Percentiles rank a stretch among this genome's conserved stretches.
Evolutionary conservation across 257 asterid species (phyloP).

Genomic region (Gentiana macrophylla): DNA sequence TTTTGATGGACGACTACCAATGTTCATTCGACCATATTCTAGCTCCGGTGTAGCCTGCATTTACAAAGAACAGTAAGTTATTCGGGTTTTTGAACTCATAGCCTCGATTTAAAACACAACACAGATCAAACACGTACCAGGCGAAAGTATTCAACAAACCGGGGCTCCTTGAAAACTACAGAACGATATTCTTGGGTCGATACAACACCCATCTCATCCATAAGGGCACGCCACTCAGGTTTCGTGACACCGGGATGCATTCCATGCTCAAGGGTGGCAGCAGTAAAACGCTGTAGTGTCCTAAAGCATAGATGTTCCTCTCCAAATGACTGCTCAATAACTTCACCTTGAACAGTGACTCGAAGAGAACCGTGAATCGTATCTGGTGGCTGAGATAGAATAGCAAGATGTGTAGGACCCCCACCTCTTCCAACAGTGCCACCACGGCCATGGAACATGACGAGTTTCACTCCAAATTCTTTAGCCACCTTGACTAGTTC

Average conservation of each 20-base stretch:
- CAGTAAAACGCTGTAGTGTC: conserved; percentile 83
- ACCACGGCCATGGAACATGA: conserved; percentile 91
- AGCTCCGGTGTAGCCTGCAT: conserved; percentile 77
- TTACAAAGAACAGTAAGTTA: background rate
- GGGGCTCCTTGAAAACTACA: conserved; percentile 79
- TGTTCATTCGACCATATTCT: conserved; percentile 90
- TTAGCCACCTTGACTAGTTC: conserved; percentile 84
- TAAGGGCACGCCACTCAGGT: conserved; percentile 87
- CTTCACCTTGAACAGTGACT: conserved; percentile 96
- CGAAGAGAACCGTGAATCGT: conserved; percentile 86
- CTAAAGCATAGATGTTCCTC: conserved; percentile 94
- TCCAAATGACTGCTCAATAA: conserved; percentile 83
- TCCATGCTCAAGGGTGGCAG: conserved; percentile 99
- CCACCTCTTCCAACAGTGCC: conserved; percentile 97
- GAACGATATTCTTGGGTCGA: conserved; percentile 84
- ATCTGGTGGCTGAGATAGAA: conserved; percentile 93
- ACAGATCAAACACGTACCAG: conserved; percentile 38
- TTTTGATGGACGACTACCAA: conserved; percentile 85
- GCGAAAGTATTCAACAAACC: conserved; percentile 94
- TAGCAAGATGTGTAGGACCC: conserved; percentile 95
- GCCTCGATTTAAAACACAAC: too few species aligned
- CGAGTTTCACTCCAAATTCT: conserved; percentile 70
- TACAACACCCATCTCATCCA: conserved; percentile 86
- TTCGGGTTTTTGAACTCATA: too few species aligned
- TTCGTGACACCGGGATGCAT: conserved; percentile 80